Evolutionary conservation across 1,284 basidiomycete species (phyloP), one percentile per base, ranked within the genome.

Genomic region (Stygiomarasmius scandens): DNA sequence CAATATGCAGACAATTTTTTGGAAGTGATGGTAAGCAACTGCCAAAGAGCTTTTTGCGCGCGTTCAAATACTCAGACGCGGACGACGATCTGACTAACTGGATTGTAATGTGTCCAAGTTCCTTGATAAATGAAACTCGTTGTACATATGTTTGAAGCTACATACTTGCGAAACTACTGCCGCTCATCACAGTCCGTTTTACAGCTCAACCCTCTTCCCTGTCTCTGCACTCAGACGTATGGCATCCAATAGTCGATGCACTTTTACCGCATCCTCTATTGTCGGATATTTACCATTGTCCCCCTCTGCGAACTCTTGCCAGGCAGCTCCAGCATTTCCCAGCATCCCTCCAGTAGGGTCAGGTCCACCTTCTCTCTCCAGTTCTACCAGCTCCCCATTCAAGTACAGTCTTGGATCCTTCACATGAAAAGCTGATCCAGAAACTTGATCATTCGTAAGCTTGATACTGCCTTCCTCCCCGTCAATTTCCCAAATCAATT

Each of bases 401-500:
- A 73, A 23, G 56, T 63, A 68, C 41, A 73, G 38, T 32, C 59
- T 61, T 46, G 67, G 69, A 16, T 67, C 63, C 3, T n/a, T 14
- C 20, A 67, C 55, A 46, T 66, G 57, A 19, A 66, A 38, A 52
- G 66, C 68, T 1, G 55, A 44, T 9, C 14, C 38, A 4, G 8
- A 6, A 41, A 41, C 16, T 41, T 12, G 11, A 16, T 41, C 62
- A 44, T 60, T 63, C 55, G 72, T 68, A 2, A 76, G 20, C 22
- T 65, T 60, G 52, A 76, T 69, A 5, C 61, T 61, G 0, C 74
- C 73, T 1, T 71, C 67, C 44, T 76, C 74, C 5, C 74, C 74
- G 45, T 76, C 71, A 46, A 77, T 74, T 48, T 66, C 61, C 74
- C 74, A 76, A 1, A 66, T 20, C 43, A 74, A 67, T 1, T 54